Percentiles rank a stretch among this genome's conserved stretches.
These are phyloP conservation scores for Fusarium brevicatenulatum DNA, from an alignment of 2,329 filamentous ascomycete species.

Conservation along the genomic window DNA sequence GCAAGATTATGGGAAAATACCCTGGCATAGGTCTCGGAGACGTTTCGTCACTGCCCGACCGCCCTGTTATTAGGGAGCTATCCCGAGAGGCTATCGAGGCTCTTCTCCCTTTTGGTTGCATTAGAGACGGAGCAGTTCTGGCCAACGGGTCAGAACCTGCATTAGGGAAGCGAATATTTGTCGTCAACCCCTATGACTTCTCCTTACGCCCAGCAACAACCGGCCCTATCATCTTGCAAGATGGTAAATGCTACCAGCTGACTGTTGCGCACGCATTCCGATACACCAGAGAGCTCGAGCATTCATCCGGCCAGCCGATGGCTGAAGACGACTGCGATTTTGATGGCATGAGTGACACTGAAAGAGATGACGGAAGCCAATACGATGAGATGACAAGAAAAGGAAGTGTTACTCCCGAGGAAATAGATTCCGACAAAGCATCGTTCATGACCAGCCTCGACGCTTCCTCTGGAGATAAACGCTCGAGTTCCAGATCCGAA, in stretches of 20 bases:
- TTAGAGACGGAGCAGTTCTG: accelerated
- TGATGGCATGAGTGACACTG: accelerated
- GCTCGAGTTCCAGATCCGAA: accelerated
- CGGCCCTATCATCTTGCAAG: accelerated
- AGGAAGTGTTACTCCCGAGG: accelerated
- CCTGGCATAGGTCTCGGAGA: background rate
- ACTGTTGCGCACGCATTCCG: background rate
- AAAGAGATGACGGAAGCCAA: accelerated
- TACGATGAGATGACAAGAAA: accelerated
- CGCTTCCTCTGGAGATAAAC: accelerated
- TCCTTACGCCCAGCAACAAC: background rate
- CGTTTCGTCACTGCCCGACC: background rate
- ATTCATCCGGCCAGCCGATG: background rate
- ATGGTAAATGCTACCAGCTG: accelerated
- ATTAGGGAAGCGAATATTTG: accelerated
- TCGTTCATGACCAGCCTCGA: background rate
- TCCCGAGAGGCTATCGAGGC: background rate
- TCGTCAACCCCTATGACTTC: background rate
- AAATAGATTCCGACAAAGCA: background rate
- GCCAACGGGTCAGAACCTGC: accelerated
- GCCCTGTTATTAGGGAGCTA: background rate
- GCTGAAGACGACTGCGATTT: background rate
- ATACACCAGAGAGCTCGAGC: accelerated
- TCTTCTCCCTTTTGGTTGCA: background rate
- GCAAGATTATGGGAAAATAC: background rate